Conservation (phyloP, 2,329 filamentous ascomycete species). For the Venturia nashicola region DNA sequence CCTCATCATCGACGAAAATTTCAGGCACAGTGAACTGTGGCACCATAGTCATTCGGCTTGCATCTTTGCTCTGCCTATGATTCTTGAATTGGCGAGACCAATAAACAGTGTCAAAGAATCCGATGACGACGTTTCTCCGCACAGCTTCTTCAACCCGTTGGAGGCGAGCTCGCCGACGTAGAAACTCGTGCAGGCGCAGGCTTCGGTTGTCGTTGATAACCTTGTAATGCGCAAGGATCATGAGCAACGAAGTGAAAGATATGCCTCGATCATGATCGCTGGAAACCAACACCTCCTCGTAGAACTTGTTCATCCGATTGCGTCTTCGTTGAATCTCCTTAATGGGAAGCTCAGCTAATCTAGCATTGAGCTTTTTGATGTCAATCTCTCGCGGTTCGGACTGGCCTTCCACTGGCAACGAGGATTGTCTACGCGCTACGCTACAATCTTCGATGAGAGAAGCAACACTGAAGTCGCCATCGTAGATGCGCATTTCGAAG, state of each 20-base stretch:
- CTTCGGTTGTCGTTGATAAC: constrained; percentile 98
- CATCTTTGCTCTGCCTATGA: constrained; percentile 57
- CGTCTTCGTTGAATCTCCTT: constrained; percentile 62
- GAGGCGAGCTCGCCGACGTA: constrained; percentile 76
- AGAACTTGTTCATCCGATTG: constrained; percentile 83
- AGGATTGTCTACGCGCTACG: constrained; percentile 40
- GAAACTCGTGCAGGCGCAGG: constrained; percentile 83
- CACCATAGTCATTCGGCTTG: constrained; percentile 62
- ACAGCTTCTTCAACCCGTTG: constrained; percentile 94
- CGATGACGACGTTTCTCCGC: constrained; percentile 75
- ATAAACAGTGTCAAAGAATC: constrained; percentile 91
- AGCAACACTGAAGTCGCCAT: constrained; percentile 77
- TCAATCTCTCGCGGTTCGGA: constrained; percentile 44
- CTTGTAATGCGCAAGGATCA: constrained; percentile 97
- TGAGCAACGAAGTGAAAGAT: constrained; percentile 79
- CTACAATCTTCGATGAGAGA: constrained; percentile 77
- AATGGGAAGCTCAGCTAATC: constrained; percentile 63
- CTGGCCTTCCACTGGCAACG: constrained; percentile 32
- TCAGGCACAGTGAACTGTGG: constrained; percentile 78
- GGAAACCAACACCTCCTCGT: constrained; percentile 88
- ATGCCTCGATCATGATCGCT: constrained; percentile 84
- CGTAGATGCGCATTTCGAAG: constrained; percentile 95
- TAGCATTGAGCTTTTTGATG: constrained; percentile 59
- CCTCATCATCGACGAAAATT: constrained; percentile 77
- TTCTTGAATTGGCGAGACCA: constrained; percentile 75